Percentiles rank a stretch among this genome's conserved stretches.
These are phyloP conservation scores for Saururus chinensis DNA, from an alignment of 164 flowering plant genomes.

Conservation along the genomic window DNA sequence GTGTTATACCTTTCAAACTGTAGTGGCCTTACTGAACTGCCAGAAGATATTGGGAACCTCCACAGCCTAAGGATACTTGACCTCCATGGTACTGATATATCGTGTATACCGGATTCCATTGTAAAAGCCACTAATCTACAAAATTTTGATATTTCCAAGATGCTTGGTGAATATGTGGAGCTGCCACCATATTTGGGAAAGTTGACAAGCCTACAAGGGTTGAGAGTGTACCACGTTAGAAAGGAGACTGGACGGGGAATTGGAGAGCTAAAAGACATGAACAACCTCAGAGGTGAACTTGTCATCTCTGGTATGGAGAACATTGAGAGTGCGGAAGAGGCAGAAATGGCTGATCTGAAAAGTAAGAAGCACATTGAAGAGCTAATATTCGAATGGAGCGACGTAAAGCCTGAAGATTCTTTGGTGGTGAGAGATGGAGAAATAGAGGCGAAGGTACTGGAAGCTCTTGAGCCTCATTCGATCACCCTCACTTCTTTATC, in stretches of 20 bases:
- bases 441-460: slow-evolving; percentile 13
- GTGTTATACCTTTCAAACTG: background rate
- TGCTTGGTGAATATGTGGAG: background rate
- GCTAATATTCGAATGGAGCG: slow-evolving; percentile 16
- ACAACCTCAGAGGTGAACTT: slow-evolving; percentile 8
- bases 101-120: background rate
- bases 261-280: slow-evolving; percentile 12
- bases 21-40: background rate
- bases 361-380: slow-evolving; percentile 9
- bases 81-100: background rate
- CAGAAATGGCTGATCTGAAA: slow-evolving; percentile 11
- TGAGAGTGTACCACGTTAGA: slow-evolving; percentile 9
- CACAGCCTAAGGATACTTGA: slow-evolving; percentile 2
- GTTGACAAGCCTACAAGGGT: slow-evolving; percentile 12
- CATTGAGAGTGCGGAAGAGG: slow-evolving; percentile 5
- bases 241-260: slow-evolving; percentile 8
- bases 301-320: slow-evolving; percentile 13
- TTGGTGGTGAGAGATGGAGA: background rate
- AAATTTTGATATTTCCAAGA: background rate
- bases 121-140: background rate
- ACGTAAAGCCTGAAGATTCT: no score
- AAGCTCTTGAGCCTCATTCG: slow-evolving; percentile 14
- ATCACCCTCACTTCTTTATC: slow-evolving; percentile 1
- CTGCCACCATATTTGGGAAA: slow-evolving; percentile 12
- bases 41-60: slow-evolving; percentile 2